Evolutionary conservation across 768 basidiomycete species (phyloP).

Genomic region (Boletus coccyginus): DNA sequence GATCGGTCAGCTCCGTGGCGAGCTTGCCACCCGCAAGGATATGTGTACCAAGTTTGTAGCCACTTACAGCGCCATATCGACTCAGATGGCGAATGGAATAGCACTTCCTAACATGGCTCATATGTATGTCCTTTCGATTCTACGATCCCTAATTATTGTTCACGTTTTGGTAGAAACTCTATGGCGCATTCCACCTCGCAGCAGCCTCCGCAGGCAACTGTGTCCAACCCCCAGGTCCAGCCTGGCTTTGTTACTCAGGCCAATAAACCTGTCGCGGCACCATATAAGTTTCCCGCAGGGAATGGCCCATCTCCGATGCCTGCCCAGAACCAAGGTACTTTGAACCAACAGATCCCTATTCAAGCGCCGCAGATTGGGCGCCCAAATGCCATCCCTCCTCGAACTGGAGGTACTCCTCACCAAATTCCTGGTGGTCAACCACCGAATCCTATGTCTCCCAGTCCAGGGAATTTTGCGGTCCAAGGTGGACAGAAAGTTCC

Average conservation of each 20-base stretch:
- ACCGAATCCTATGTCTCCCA: conserved; percentile 35
- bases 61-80: conserved; percentile 24
- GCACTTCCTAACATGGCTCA: conserved; percentile 26
- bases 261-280: conserved; percentile 7
- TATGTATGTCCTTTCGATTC: conserved; percentile 30
- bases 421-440: conserved; percentile 32
- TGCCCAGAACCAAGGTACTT: conserved; percentile 13
- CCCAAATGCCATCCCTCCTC: conserved; percentile 34
- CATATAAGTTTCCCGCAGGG: conserved; percentile 20
- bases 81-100: conserved; percentile 24
- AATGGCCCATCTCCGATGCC: conserved; percentile 22
- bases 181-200: conserved; percentile 19
- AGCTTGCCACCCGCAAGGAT: conserved; percentile 37
- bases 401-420: conserved; percentile 38
- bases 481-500: conserved; percentile 22
- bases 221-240: conserved; percentile 19
- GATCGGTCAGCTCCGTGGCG: conserved; percentile 17
- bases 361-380: conserved; percentile 32
- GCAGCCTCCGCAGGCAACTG: conserved; percentile 13
- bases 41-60: conserved; percentile 35
- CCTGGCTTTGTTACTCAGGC: conserved; percentile 20
- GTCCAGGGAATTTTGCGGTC: conserved; percentile 25
- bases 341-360: conserved; percentile 32
- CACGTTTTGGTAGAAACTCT: conserved; percentile 16
- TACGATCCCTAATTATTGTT: not conserved